Percentiles rank a stretch among this genome's conserved stretches.
phyloP scores from a whole-genome alignment of 768 basidiomycete species.

The Kwoniella sp. region DNA sequence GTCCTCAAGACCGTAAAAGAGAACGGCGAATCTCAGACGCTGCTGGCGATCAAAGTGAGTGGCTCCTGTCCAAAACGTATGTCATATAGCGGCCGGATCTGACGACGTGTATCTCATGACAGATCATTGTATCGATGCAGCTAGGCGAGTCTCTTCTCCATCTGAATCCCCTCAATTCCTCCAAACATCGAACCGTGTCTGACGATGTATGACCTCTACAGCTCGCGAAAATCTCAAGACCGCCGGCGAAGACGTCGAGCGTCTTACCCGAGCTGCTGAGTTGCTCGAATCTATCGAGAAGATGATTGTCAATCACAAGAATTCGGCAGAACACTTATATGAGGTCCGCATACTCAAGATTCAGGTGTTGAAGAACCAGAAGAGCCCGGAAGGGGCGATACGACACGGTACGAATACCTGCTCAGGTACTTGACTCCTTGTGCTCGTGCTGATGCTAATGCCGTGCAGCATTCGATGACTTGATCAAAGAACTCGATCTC shows the following conservation, averaged over 20 bases:
- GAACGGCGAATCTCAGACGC: too few species aligned
- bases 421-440: too few species aligned
- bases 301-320: neutral
- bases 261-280: neutral
- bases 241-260: neutral
- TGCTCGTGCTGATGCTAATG: neutral
- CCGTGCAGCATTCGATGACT: neutral
- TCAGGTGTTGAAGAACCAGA: neutral
- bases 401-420: neutral
- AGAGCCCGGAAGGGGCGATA: neutral
- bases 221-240: neutral
- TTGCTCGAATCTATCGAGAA: neutral
- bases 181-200: neutral
- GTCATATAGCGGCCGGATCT: too few species aligned
- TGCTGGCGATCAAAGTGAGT: too few species aligned
- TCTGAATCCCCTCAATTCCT: neutral
- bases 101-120: neutral
- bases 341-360: neutral
- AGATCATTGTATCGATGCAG: neutral
- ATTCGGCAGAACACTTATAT: neutral
- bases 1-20: too few species aligned
- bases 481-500: neutral
- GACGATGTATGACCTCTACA: neutral
- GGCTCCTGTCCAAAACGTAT: too few species aligned
- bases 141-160: neutral